Evolutionary conservation across 2,329 filamentous ascomycete genomes (phyloP).

Genomic region (Clonostachys chloroleuca): DNA sequence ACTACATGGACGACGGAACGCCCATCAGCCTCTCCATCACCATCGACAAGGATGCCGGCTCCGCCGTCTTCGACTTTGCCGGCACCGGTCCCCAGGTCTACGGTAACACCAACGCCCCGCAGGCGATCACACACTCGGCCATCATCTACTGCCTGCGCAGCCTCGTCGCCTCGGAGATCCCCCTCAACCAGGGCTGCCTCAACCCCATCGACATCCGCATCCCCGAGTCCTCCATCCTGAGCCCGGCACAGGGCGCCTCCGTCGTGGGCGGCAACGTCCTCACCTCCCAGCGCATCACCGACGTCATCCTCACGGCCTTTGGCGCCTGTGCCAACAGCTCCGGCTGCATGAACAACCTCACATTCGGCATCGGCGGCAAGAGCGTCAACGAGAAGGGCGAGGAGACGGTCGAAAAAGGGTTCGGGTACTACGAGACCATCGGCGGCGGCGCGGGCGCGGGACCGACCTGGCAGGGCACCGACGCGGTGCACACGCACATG

Average conservation of each 20-base stretch:
- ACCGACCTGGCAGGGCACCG: conserved; percentile 15
- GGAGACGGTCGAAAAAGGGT: conserved; percentile 14
- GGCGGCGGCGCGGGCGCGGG: conserved; percentile 26
- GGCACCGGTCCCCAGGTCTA: conserved; percentile 24
- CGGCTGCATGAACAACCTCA: conserved; percentile 36
- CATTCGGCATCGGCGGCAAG: conserved; percentile 22
- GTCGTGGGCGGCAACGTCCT: conserved; percentile 56
- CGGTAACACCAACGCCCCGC: conserved; percentile 27
- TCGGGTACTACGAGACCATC: conserved; percentile 23
- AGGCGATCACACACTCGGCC: conserved; percentile 27
- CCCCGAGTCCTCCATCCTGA: conserved; percentile 21
- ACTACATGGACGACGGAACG: conserved; percentile 81
- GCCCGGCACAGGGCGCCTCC: conserved; percentile 21
- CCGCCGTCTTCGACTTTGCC: conserved; percentile 27
- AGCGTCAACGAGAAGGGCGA: conserved; percentile 10
- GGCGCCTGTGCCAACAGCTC: conserved; percentile 14
- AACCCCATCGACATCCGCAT: conserved; percentile 22
- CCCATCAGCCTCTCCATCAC: conserved; percentile 71
- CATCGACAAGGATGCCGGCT: conserved; percentile 61
- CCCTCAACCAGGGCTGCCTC: conserved; percentile 31
- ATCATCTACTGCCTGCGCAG: conserved; percentile 30
- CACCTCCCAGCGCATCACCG: conserved; percentile 23
- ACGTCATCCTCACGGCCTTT: conserved; percentile 22
- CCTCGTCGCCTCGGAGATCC: conserved; percentile 25
- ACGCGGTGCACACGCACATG: conserved; percentile 18